A percentile compares a stretch with the other conserved stretches of the same genome.
Conservation (phyloP, 2,329 filamentous ascomycete species). For the Clonostachys solani region DNA sequence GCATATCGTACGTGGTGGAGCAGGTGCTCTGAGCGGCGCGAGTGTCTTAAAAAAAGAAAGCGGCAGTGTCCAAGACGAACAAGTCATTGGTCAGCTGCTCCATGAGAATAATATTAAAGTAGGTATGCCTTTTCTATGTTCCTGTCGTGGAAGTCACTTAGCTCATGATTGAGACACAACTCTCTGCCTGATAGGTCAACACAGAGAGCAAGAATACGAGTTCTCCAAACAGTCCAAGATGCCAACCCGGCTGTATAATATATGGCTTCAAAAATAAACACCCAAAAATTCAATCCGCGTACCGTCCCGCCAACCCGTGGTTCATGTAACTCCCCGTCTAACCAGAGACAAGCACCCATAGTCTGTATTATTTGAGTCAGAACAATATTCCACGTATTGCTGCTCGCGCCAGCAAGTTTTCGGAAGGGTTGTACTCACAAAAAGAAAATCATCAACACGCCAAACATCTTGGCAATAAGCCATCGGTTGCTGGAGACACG, state of each 20-base stretch:
- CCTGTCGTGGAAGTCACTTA: too few species aligned
- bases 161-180: neutral
- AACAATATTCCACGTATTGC: neutral
- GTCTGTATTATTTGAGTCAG: slow-evolving; percentile 14
- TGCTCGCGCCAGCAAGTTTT: neutral
- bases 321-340: neutral
- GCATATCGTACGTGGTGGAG: too few species aligned
- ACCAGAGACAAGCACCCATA: slow-evolving; percentile 33
- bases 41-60: too few species aligned
- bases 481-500: slow-evolving; percentile 92
- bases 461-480: slow-evolving; percentile 77
- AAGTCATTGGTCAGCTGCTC: too few species aligned
- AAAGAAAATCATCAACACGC: slow-evolving; percentile 94
- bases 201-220: neutral
- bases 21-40: too few species aligned
- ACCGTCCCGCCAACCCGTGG: neutral
- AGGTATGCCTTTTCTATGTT: too few species aligned
- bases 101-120: too few species aligned
- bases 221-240: neutral
- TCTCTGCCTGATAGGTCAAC: neutral
- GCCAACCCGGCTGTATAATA: neutral
- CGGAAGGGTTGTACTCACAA: slow-evolving; percentile 37
- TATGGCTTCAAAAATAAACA: neutral
- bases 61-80: too few species aligned
- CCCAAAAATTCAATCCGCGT: neutral